phyloP scores from a whole-genome alignment of 2,329 filamentous ascomycete genomes.

The Trichoderma oligosporum region DNA sequence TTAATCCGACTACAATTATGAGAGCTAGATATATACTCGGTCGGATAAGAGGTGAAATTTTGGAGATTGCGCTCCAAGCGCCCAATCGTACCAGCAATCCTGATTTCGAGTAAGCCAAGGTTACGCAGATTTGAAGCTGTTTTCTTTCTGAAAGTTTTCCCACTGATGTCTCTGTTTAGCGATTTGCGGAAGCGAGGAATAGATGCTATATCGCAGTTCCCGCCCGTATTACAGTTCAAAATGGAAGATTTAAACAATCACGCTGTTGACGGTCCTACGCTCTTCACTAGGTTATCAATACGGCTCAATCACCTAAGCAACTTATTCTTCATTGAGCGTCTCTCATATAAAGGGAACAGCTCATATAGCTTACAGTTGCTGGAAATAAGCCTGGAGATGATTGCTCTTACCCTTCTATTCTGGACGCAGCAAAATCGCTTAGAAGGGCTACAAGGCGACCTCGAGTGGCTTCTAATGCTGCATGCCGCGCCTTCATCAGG shows the following conservation, averaged over 20 bases:
- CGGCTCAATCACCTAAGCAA: conserved; percentile 51
- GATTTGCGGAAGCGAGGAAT: conserved; percentile 2
- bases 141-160: too few relatives aligned
- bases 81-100: background rate
- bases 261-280: conserved; percentile 35
- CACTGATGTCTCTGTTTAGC: background rate
- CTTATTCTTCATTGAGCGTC: conserved; percentile 54
- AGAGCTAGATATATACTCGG: conserved; percentile 5
- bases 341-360: conserved; percentile 43
- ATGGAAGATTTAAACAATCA: conserved; percentile 43
- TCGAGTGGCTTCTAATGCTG: conserved; percentile 47
- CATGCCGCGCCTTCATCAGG: conserved; percentile 46
- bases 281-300: conserved; percentile 45
- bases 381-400: conserved; percentile 43
- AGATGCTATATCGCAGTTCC: conserved; percentile 8
- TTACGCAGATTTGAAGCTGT: background rate
- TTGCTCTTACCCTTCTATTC: conserved; percentile 41
- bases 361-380: conserved; percentile 39
- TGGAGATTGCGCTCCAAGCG: conserved; percentile 15
- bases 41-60: conserved; percentile 13
- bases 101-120: conserved; percentile 3
- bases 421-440: conserved; percentile 47
- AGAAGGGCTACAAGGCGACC: conserved; percentile 38
- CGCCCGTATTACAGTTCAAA: conserved; percentile 5
- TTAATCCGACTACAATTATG: conserved; percentile 1